These are phyloP conservation scores for Eimeria sp. DNA, from an alignment of 169 alveolate genomes.

Conservation along the genomic window DNA sequence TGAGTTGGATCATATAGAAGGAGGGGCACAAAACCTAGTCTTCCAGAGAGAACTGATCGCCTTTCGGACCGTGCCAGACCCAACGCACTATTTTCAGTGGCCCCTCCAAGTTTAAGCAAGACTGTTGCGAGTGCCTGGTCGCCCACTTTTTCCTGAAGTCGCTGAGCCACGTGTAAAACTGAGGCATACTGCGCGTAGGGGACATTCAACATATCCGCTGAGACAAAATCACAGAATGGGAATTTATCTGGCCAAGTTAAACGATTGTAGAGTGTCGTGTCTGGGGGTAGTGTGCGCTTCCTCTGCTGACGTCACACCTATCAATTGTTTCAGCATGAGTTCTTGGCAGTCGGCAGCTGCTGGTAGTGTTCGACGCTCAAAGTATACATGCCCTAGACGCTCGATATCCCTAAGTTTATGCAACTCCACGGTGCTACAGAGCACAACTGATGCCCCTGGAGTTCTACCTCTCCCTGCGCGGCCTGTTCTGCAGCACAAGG, in stretches of 20 bases:
- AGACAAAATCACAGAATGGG: not conserved
- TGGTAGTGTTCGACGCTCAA: slow-evolving; percentile 68
- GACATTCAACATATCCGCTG: slow-evolving; percentile 69
- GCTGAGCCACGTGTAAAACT: slow-evolving; percentile 28
- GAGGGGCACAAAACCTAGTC: slow-evolving; percentile 58
- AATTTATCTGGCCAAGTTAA: not conserved
- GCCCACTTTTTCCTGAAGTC: slow-evolving; percentile 54
- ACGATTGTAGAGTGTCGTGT: not conserved
- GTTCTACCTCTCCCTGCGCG: slow-evolving; percentile 67
- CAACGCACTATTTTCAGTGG: not conserved
- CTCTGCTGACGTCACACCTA: slow-evolving; percentile 15
- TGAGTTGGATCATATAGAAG: slow-evolving; percentile 65
- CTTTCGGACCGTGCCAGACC: not conserved
- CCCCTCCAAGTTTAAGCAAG: slow-evolving; percentile 69
- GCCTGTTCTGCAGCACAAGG: slow-evolving; percentile 59
- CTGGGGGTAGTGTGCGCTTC: not conserved
- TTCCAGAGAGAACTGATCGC: slow-evolving; percentile 65
- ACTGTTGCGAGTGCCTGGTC: slow-evolving; percentile 62
- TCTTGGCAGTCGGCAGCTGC: slow-evolving; percentile 69
- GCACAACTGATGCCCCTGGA: slow-evolving; percentile 60
- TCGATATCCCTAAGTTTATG: slow-evolving; percentile 45
- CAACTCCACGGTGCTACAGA: slow-evolving; percentile 56
- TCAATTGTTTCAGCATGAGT: slow-evolving; percentile 43
- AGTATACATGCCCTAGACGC: slow-evolving; percentile 17
- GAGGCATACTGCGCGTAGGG: slow-evolving; percentile 48